Evolutionary conservation across 2,329 filamentous ascomycete species (phyloP), one percentile per base, ranked within the genome.

Genomic region (Macrophomina pseudophaseolina): DNA sequence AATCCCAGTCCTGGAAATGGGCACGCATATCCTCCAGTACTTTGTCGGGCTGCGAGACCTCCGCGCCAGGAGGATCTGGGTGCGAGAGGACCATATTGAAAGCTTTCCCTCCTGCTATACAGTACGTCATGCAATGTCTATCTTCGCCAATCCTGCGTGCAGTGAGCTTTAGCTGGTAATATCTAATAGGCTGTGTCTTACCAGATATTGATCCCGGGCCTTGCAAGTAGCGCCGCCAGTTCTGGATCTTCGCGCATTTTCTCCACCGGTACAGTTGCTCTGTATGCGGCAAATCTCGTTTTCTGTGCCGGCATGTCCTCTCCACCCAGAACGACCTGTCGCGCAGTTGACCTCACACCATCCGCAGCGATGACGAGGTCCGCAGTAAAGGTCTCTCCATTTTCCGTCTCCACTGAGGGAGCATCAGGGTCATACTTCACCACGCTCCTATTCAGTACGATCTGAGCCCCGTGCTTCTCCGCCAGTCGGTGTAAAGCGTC

Each of bases 41-140:
- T 1, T 84, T 88, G 1, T 80, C 71, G 67, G 83, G 76, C 46
- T 82, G 83, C 42, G 82, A 82, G 0, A 86, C 83, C 1, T 80
- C 80, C 1, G 78, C 73, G 0, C 87, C 86, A 0, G 89, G 74
- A 66, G 86, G 81, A 70, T 90, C 88, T 0, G 88, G 88, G 32
- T 86, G 84, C 1, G 90, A 77, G 2, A 91, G 76, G 0, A 90
- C 88, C 33, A 91, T 83, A 67, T 91, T 91, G 69, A 86, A 88
- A 76, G 88, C 82, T 1, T 80, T 77, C 0, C 87, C 88, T 0
- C 77, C 82, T 1, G 79, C 75, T 11, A 84, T 84, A 6, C 73
- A 74, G 67, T 82, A 82, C 0, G 80, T 80, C 80, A 84, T 84
- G 12, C 81, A 80, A 66, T 84, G 81, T 1, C 79, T 69, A n/a